Evolutionary conservation across 768 basidiomycete species (phyloP).

Genomic region (Hortiboletus campestris): DNA sequence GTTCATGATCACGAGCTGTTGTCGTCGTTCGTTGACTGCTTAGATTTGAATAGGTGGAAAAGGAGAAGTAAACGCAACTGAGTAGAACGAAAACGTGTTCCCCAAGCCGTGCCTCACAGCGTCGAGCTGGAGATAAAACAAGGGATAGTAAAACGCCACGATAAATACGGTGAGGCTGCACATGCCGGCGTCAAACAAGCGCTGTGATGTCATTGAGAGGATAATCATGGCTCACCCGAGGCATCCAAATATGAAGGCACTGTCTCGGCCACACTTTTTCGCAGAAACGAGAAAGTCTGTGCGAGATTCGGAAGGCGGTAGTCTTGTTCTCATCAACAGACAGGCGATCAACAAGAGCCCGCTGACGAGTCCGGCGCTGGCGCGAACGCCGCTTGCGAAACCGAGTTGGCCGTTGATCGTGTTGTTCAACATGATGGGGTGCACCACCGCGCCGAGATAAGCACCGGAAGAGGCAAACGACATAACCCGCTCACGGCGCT

Average conservation of each 20-base stretch:
- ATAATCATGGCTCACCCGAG: constrained; percentile 18
- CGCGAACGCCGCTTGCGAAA: constrained; percentile 42
- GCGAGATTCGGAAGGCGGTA: constrained; percentile 32
- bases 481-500: constrained; percentile 47
- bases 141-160: constrained; percentile 49
- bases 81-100: constrained; percentile 54
- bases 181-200: not conserved
- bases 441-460: constrained; percentile 58
- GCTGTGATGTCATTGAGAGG: not conserved
- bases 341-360: constrained; percentile 40
- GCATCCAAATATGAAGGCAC: constrained; percentile 28
- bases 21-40: not conserved
- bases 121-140: constrained; percentile 61
- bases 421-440: constrained; percentile 63
- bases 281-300: constrained; percentile 20
- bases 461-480: constrained; percentile 55
- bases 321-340: constrained; percentile 40
- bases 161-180: constrained; percentile 33
- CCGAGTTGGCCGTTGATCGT: constrained; percentile 42
- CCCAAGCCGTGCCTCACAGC: constrained; percentile 47
- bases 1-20: constrained; percentile 56
- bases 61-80: constrained; percentile 35
- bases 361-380: constrained; percentile 39
- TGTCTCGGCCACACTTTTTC: constrained; percentile 24
- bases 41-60: not conserved